Base-by-base conservation (phyloP, 768 basidiomycete genomes). In the Tephrocybe sp. region DNA sequence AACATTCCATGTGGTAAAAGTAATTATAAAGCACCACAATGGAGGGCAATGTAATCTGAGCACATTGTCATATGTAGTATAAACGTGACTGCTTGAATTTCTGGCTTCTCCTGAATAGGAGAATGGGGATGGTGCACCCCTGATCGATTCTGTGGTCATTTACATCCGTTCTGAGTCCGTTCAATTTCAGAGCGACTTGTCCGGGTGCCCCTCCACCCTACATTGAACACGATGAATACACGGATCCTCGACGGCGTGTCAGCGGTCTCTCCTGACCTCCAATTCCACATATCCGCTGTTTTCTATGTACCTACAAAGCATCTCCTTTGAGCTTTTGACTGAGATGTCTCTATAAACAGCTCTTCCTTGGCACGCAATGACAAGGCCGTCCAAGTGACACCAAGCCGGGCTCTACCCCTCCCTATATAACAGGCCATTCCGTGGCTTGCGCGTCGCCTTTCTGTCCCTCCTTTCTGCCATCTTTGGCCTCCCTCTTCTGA, bases 351-450 rank as follows among this genome's bases (percentile, higher is more conserved):
- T 21, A 30, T 28, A 50, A 18, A 20, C 30, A 32, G 37, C 8
- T 5, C 21, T 34, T 47, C 15, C 45, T 51, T 47, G 54, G 49
- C 49, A 28, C 24, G 18, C 28, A 30, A 21, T 24, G 37, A 24
- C 48, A 42, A 50, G 37, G 41, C 40, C 28, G 14, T 28, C 9
- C 17, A 51, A 44, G 33, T 56, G 50, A 51, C 50, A 51, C 46
- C 18, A 12, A 21, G 26, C n/a, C 7, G 20, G 20, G n/a, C 1
- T 4, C 36, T 15, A n/a, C 4, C 12, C 6, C 28, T 30, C 28
- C 45, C 30, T 48, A 42, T 45, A 47, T 32, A 28, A 26, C 40
- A 4, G 34, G 26, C 40, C 24, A 20, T 21, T 47, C 24, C 47
- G 21, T n/a, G 33, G 26, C 34, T 30, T 41, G 42, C 50, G 50